These are phyloP conservation scores for Exophiala phaeomuriformis DNA, from an alignment of 2,329 filamentous ascomycete species.

Conservation along the genomic window DNA sequence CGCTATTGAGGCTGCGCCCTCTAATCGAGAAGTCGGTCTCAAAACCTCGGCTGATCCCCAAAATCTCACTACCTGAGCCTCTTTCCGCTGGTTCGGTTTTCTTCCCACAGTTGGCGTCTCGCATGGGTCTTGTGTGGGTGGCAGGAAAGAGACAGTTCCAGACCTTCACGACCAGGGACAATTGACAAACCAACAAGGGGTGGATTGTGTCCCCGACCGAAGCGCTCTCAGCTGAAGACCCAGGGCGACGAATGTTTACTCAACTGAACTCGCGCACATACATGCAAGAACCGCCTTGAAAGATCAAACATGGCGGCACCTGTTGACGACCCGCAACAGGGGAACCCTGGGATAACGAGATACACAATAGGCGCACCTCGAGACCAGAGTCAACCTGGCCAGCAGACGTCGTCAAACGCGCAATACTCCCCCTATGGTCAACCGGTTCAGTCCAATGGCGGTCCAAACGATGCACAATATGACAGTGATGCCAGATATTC, in stretches of 20 bases:
- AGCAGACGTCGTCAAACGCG: constrained; percentile 16
- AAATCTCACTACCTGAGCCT: constrained; percentile 3
- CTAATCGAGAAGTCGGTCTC: background rate
- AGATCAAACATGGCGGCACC: constrained; percentile 17
- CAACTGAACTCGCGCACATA: constrained; percentile 3
- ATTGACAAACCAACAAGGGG: background rate
- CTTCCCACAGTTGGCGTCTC: constrained; percentile 1
- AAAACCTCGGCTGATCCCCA: background rate
- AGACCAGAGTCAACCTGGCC: constrained; percentile 10
- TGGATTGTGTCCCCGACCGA: background rate
- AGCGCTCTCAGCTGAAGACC: background rate
- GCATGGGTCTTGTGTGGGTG: constrained; percentile 6
- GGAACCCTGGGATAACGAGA: constrained; percentile 18
- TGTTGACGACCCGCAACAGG: constrained; percentile 19
- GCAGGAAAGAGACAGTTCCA: constrained; percentile 5
- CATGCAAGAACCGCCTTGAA: constrained; percentile 11
- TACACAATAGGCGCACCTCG: constrained; percentile 22
- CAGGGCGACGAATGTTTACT: constrained; percentile 12
- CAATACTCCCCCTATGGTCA: constrained; percentile 9
- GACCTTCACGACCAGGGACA: constrained; percentile 2
- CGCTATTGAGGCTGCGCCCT: background rate
- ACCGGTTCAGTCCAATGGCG: constrained; percentile 16
- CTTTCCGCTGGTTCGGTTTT: background rate
- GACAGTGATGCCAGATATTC: constrained; percentile 25
- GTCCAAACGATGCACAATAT: constrained; percentile 19